A percentile compares a stretch with the other conserved stretches of the same genome.
phyloP scores from a whole-genome alignment of 2,329 filamentous ascomycete genomes.

The Blastomyces percursus region DNA sequence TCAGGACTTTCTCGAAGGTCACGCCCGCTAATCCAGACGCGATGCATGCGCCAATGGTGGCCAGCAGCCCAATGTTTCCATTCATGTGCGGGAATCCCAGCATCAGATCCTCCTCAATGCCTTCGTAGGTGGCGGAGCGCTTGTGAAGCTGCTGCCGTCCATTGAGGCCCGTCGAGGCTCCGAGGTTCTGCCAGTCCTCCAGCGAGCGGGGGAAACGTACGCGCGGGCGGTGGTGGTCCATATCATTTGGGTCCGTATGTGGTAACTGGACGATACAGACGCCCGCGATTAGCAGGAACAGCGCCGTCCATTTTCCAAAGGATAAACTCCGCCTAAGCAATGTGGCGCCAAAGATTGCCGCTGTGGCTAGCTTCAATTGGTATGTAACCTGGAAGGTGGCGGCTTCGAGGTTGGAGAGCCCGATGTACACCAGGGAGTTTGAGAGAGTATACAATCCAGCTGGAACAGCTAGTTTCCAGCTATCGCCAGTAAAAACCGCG shows the following conservation, averaged over 20 bases:
- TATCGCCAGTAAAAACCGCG: slow-evolving; percentile 76
- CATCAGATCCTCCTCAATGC: slow-evolving; percentile 57
- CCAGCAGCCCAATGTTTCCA: slow-evolving; percentile 63
- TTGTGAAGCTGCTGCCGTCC: slow-evolving; percentile 44
- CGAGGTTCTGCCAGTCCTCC: slow-evolving; percentile 56
- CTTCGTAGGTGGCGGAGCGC: slow-evolving; percentile 81
- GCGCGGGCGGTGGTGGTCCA: slow-evolving; percentile 42
- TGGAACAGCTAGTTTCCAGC: slow-evolving; percentile 88
- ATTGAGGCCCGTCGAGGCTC: slow-evolving; percentile 27
- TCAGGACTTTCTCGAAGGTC: slow-evolving; percentile 66
- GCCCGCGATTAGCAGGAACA: slow-evolving; percentile 68
- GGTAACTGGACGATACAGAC: slow-evolving; percentile 75
- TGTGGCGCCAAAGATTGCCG: slow-evolving; percentile 72
- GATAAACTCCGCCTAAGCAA: slow-evolving; percentile 63
- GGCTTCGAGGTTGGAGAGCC: slow-evolving; percentile 79
- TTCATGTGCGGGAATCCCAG: slow-evolving; percentile 54
- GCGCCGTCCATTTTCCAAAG: slow-evolving; percentile 63
- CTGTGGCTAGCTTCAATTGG: slow-evolving; percentile 88
- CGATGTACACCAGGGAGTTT: slow-evolving; percentile 88
- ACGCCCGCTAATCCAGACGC: slow-evolving; percentile 74
- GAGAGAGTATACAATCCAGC: slow-evolving; percentile 82
- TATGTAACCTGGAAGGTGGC: slow-evolving; percentile 90
- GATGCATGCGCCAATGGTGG: slow-evolving; percentile 65
- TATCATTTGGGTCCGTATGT: slow-evolving; percentile 45
- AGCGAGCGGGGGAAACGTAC: slow-evolving; percentile 67